Conservation (phyloP, 345 rosid genomes). For the Acer campestre region DNA sequence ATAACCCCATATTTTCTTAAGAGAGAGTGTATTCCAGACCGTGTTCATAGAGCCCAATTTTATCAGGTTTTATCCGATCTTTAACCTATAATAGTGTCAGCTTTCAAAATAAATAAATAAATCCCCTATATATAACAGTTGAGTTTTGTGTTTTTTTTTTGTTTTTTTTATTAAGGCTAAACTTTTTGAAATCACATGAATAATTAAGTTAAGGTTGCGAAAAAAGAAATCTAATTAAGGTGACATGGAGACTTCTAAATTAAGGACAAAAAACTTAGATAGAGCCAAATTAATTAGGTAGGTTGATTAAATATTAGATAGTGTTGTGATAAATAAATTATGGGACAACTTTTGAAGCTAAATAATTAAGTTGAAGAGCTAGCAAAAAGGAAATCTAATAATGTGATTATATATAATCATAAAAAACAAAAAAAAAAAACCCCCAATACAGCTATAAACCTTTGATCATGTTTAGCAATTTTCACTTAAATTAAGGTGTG, state of each 20-base stretch:
- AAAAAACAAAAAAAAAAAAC: neutral
- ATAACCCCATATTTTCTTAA: too few species aligned
- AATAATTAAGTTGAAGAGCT: slow-evolving; percentile 10
- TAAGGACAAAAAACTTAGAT: slow-evolving; percentile 12
- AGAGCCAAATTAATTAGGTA: neutral
- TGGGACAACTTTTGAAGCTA: slow-evolving; percentile 21
- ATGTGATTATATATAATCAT: neutral
- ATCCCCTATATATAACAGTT: too few species aligned
- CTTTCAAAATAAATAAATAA: too few species aligned
- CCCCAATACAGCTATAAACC: neutral
- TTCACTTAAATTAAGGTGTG: too few species aligned
- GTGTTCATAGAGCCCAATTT: too few species aligned
- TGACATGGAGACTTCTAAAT: neutral
- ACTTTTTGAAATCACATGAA: neutral
- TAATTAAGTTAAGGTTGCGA: neutral
- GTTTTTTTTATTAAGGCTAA: neutral
- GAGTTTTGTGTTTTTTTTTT: too few species aligned
- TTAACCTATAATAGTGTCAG: too few species aligned
- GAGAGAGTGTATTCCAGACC: too few species aligned
- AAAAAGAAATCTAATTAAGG: neutral
- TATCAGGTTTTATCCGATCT: too few species aligned
- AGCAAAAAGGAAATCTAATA: slow-evolving; percentile 5
- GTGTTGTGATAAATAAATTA: slow-evolving; percentile 2
- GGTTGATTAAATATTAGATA: slow-evolving; percentile 1
- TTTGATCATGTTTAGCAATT: too few species aligned